A percentile compares a stretch with the other conserved stretches of the same genome.
These are phyloP conservation scores for Imleria badia DNA, from an alignment of 768 basidiomycete genomes.

Conservation along the genomic window DNA sequence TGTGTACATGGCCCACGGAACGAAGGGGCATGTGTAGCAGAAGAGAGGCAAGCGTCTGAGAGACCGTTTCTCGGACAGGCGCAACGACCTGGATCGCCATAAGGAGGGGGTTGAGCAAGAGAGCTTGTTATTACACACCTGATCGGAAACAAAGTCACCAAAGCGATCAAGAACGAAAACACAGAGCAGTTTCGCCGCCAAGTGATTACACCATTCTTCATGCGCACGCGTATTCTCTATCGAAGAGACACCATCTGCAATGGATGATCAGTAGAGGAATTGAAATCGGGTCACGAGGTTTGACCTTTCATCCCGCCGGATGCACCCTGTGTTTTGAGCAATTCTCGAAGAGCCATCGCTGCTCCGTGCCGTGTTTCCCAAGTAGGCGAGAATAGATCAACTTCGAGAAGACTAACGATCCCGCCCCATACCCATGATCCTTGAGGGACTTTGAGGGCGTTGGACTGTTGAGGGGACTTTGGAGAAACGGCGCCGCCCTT, in stretches of 20 bases:
- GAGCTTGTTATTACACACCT: constrained; percentile 38
- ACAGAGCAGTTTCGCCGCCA: constrained; percentile 82
- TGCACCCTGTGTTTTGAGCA: constrained; percentile 80
- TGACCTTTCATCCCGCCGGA: constrained; percentile 80
- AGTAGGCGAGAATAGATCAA: constrained; percentile 77
- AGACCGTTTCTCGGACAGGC: constrained; percentile 94
- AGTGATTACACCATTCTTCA: constrained; percentile 86
- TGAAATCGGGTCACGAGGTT: neutral
- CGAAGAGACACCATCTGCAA: constrained; percentile 48
- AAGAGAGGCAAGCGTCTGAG: constrained; percentile 89
- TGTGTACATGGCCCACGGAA: constrained; percentile 78
- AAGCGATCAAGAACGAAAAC: constrained; percentile 97
- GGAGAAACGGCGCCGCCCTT: constrained; percentile 86
- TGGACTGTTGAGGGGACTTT: constrained; percentile 72
- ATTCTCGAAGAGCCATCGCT: constrained; percentile 84
- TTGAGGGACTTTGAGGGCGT: constrained; percentile 69
- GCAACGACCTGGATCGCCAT: constrained; percentile 68
- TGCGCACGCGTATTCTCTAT: constrained; percentile 67
- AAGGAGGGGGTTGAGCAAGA: neutral
- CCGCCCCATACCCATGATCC: constrained; percentile 89
- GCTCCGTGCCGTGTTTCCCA: constrained; percentile 98
- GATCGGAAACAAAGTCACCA: constrained; percentile 95
- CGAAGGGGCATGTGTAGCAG: constrained; percentile 85
- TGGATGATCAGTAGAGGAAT: neutral
- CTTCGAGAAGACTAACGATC: constrained; percentile 73